Base-by-base conservation (phyloP, 192 early-diverging fungal genomes). In the Rhizoclosmatium globosum region DNA sequence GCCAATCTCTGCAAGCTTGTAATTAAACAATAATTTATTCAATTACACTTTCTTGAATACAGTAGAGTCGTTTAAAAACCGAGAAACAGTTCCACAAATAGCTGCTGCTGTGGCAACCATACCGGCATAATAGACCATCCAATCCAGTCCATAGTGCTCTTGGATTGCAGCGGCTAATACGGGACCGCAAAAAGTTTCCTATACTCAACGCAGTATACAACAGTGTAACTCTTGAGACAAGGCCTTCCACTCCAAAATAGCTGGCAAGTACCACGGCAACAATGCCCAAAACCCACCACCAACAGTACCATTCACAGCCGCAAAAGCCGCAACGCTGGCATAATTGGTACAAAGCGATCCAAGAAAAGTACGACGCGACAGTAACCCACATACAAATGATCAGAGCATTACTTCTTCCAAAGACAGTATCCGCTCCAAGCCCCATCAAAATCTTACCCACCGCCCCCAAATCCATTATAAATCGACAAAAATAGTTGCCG, bases 401-500 rank as follows among this genome's bases (percentile, higher is more conserved):
- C 21, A 93, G 77, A 2, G 88, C 87, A 76, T 92, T 92, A 75
- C 91, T 82, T 68, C 87, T 89, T 23, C 93, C 93, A 11, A 89
- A 72, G 23, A 45, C 23, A 71, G 72, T 78, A 48, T 94, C 92
- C 4, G 93, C 92, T 19, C 83, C 85, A 60, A 87, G 88, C 1
- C 93, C n/a, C 53, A 91, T 87, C 15, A 85, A 74, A 68, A 94
- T 85, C 58, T 92, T 87, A 2, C 93, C 93, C 9, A 92, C 62
- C 60, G 89, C 89, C 1, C n/a, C 87, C 84, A 3, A 88, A 91
- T n/a, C 88, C 92, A 74, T 92, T 94, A 85, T 48, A 95, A 76
- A 58, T 91, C 89, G 44, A 95, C 74, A 68, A 15, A n/a, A 9
- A 77, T 13, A 3, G 75, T 53, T 41, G 75, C 75, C 2, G 44